Evolutionary conservation across 2,329 filamentous ascomycete species (phyloP), one percentile per base, ranked within the genome.

Genomic region (Venturiaceae sp.): DNA sequence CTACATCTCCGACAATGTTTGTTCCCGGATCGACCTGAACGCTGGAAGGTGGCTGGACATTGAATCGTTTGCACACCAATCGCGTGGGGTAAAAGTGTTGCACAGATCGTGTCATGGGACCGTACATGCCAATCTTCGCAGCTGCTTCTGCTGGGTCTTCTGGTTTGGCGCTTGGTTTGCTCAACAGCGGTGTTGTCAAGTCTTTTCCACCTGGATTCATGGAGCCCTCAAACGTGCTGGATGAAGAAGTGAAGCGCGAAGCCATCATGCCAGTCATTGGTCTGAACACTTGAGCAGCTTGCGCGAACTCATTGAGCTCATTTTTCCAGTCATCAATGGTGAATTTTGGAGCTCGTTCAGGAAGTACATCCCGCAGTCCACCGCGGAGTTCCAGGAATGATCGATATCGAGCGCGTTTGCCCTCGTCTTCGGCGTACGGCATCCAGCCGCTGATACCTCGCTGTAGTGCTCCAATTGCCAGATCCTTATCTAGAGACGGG

Each of bases 181-280:
- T 53, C 30, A 60, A 16, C 14, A 60, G 16, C 11, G 37, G 61
- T 61, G 6, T 65, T 59, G 9, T 59, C 9, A 16, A 62, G 61
- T 13, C 66, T 60, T 14, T 59, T 59, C 3, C 60, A 5, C 66
- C 64, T 4, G 64, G 60, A 34, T 74, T 75, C 26, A 30, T 50
- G 9, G 68, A 66, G 1, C 70, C 66, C 1, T 66, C 58, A 7
- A 68, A 60, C 5, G 72, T 66, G 8, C 73, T 64, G 8, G 83
- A 82, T 1, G 84, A 82, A 1, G 88, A 86, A 0, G 91, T 96
- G 69, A 99, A 99, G 0, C 92, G 85, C 21, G 88, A 90, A 16
- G 92, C 94, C 90, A 99, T 97, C 62, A 90, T 80, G 0, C 91
- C 91, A 2, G 88, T 90, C 75, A 95, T 89, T 0, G 94, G 94